phyloP scores from a whole-genome alignment of 805 yeast genomes.

The Saccharomycopsis fermentans region DNA sequence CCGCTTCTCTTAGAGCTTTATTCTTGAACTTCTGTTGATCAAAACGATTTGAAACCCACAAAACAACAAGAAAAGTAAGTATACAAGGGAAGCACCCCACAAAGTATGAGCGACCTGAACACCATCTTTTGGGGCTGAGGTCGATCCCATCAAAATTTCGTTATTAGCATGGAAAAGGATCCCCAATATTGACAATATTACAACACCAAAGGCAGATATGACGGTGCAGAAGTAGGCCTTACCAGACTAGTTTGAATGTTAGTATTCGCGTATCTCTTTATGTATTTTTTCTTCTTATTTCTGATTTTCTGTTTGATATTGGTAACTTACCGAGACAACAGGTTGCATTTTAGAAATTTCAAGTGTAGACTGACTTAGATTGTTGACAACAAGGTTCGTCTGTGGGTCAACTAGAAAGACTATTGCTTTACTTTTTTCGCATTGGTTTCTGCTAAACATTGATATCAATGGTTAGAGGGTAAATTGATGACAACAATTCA shows the following conservation, averaged over 20 bases:
- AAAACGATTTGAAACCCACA: conserved; percentile 79
- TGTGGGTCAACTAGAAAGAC: no score
- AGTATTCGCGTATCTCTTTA: background rate
- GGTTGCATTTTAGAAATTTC: background rate
- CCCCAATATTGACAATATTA: conserved; percentile 78
- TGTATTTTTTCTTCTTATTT: background rate
- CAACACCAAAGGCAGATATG: conserved; percentile 83
- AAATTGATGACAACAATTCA: no score
- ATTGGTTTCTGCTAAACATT: no score
- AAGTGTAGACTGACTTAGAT: background rate
- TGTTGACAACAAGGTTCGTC: no score
- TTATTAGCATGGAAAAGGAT: conserved; percentile 68
- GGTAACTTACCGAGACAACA: background rate
- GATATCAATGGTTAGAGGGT: no score
- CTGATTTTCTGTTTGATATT: no score
- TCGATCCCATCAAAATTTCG: conserved; percentile 89
- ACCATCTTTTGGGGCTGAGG: conserved; percentile 86
- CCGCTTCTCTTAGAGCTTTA: conserved; percentile 40
- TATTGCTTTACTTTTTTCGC: no score
- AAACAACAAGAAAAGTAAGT: conserved; percentile 68
- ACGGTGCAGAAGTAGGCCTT: conserved; percentile 95
- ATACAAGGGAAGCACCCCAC: conserved; percentile 80
- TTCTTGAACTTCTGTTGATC: conserved; percentile 54
- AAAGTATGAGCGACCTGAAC: conserved; percentile 89
- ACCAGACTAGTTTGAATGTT: conserved; percentile 38